Base-by-base conservation (phyloP, 331 rosid species). In the Dryas integrifolia region DNA sequence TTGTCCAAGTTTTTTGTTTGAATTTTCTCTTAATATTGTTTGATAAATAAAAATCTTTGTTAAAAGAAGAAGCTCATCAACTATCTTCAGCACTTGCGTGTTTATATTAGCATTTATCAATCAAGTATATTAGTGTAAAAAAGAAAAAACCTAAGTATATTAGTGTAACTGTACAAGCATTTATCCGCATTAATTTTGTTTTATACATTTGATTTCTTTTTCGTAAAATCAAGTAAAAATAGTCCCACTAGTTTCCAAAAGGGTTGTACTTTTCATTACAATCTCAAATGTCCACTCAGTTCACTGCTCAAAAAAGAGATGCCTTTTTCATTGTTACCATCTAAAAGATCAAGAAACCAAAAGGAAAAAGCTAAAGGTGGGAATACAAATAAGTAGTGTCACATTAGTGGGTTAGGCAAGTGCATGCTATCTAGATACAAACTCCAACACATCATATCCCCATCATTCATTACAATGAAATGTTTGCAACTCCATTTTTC, bases 381-480 rank as follows among this genome's bases (percentile, higher is more conserved):
- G 35, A 66, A 39, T 57, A 70, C 62, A 75, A 40, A 35, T 16
- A 26, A 52, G 79, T 76, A 46, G 72, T 72, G 79, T 64, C 72
- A 60, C 64, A 70, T 55, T 72, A 81, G 85, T 77, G 82, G 79
- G 82, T 77, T 81, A 67, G 82, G 85, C 85, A 24, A 65, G 70
- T 71, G 6, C 6, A 9, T 3, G 55, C 74, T 46, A 47, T 78
- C 52, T 56, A 38, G 18, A 24, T 10, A 8, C 24, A 13, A 16
- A 24, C 55, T 72, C 40, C 55, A 72, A 57, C 35, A 14, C 13
- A 65, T 56, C 39, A 50, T 58, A 72, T 73, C 67, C 65, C 64
- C 58, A 35, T 53, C 80, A 69, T 43, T 10, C 24, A 40, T 41
- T 5, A 46, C 24, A 21, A 21, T 61, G 73, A 21, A 69, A 69